These are phyloP conservation scores for Colletotrichum melonis DNA, from an alignment of 2,329 filamentous ascomycete species.

Conservation along the genomic window DNA sequence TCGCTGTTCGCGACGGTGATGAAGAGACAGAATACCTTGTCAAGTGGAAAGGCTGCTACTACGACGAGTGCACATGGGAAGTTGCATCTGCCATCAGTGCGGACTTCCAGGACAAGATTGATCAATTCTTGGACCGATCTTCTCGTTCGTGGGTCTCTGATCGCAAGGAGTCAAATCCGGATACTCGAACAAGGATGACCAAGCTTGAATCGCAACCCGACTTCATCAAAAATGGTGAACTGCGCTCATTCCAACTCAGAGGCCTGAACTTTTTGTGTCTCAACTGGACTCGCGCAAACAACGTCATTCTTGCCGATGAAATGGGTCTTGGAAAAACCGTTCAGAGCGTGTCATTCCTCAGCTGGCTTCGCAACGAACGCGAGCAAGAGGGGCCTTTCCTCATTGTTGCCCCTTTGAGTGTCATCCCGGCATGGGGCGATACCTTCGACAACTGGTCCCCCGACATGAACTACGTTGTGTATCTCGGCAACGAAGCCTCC, in stretches of 20 bases:
- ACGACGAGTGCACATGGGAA: slow-evolving; percentile 97
- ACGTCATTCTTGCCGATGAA: slow-evolving; percentile 97
- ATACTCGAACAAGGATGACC: slow-evolving; percentile 79
- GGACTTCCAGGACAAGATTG: slow-evolving; percentile 88
- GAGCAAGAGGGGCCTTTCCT: slow-evolving; percentile 94
- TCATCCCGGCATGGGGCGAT: slow-evolving; percentile 97
- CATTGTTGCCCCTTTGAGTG: slow-evolving; percentile 96
- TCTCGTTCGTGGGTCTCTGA: slow-evolving; percentile 86
- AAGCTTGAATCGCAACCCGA: slow-evolving; percentile 84
- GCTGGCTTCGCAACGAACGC: slow-evolving; percentile 92
- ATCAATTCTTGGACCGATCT: slow-evolving; percentile 87
- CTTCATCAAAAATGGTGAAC: slow-evolving; percentile 85
- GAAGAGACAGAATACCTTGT: slow-evolving; percentile 89
- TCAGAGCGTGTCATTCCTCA: slow-evolving; percentile 96
- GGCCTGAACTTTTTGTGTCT: slow-evolving; percentile 95
- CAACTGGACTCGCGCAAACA: slow-evolving; percentile 94
- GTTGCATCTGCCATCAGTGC: slow-evolving; percentile 77
- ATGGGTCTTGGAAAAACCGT: slow-evolving; percentile 99
- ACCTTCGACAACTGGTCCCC: slow-evolving; percentile 98
- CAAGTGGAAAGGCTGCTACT: slow-evolving; percentile 96
- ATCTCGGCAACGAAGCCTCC: slow-evolving; percentile 89
- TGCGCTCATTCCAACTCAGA: slow-evolving; percentile 92
- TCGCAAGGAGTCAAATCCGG: slow-evolving; percentile 77
- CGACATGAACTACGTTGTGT: slow-evolving; percentile 96
- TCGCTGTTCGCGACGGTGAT: slow-evolving; percentile 83